These are phyloP conservation scores for Blastosporella zonata DNA, from an alignment of 1,284 basidiomycete genomes.

Conservation along the genomic window DNA sequence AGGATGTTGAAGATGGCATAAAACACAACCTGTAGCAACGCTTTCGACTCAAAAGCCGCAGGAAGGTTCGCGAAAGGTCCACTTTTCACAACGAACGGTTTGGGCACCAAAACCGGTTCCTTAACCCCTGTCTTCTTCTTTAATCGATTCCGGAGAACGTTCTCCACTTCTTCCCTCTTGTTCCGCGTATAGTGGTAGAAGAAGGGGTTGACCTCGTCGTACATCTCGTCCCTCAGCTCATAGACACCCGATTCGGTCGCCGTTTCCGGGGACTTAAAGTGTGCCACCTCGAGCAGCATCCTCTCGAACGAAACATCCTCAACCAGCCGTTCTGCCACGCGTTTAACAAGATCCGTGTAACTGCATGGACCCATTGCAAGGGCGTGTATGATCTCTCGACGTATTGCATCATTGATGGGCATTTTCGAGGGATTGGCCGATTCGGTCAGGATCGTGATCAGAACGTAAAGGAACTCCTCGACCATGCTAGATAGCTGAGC, in stretches of 20 bases:
- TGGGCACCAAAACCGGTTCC: conserved; percentile 77
- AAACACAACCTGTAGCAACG: conserved; percentile 75
- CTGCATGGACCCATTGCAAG: conserved; percentile 86
- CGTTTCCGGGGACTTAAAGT: conserved; percentile 80
- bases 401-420: conserved; percentile 64
- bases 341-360: conserved; percentile 91
- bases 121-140: conserved; percentile 62
- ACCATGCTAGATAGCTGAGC: conserved; percentile 80
- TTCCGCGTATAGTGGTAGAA: conserved; percentile 97
- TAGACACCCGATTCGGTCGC: conserved; percentile 83
- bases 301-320: conserved; percentile 86
- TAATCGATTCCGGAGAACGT: conserved; percentile 66
- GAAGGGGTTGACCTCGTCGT: conserved; percentile 91
- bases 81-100: conserved; percentile 55
- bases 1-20: conserved; percentile 72
- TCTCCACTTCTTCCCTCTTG: conserved; percentile 92
- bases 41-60: conserved; percentile 61
- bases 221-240: conserved; percentile 82
- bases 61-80: conserved; percentile 70
- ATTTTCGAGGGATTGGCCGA: conserved; percentile 74
- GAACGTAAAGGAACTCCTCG: conserved; percentile 88
- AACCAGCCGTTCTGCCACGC: conserved; percentile 86
- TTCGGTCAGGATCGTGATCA: conserved; percentile 88
- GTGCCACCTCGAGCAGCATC: conserved; percentile 77
- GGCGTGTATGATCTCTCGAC: conserved; percentile 88